Conservation (phyloP, 2,329 filamentous ascomycete species). For the Aspergillus neoniger region DNA sequence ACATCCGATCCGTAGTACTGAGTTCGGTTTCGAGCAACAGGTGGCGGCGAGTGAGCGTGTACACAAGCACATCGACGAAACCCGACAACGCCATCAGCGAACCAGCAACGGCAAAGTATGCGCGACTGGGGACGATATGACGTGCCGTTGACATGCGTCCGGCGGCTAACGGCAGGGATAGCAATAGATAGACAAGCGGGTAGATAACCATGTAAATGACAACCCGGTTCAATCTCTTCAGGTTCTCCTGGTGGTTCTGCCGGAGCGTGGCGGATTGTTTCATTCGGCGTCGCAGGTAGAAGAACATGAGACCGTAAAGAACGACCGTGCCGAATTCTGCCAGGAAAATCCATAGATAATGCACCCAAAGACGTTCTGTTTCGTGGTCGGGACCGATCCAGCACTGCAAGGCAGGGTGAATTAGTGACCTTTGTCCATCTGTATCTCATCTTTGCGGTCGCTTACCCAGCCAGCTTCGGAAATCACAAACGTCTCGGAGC, state of each 20-base stretch:
- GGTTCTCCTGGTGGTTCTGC: slow-evolving; percentile 34
- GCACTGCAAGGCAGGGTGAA: slow-evolving; percentile 40
- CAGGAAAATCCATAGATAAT: slow-evolving; percentile 58
- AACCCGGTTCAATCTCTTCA: slow-evolving; percentile 42
- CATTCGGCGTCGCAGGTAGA: slow-evolving; percentile 51
- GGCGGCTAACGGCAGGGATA: slow-evolving; percentile 64
- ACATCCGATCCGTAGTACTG: slow-evolving; percentile 27
- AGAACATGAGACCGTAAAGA: slow-evolving; percentile 52
- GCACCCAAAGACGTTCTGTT: slow-evolving; percentile 51
- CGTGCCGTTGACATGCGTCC: slow-evolving; percentile 44
- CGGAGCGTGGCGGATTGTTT: slow-evolving; percentile 34
- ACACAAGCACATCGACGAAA: slow-evolving; percentile 60
- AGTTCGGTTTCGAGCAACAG: slow-evolving; percentile 54
- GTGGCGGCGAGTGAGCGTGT: slow-evolving; percentile 58
- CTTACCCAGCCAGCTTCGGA: slow-evolving; percentile 54
- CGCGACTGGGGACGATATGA: slow-evolving; percentile 35
- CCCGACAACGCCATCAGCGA: slow-evolving; percentile 60
- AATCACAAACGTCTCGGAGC: slow-evolving; percentile 46
- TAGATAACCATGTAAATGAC: slow-evolving; percentile 50
- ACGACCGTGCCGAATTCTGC: slow-evolving; percentile 54
- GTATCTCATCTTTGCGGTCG: not conserved
- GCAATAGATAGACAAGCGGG: slow-evolving; percentile 56
- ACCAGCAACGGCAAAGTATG: slow-evolving; percentile 54
- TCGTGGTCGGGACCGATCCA: slow-evolving; percentile 52
- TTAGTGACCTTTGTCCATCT: slow-evolving; percentile 3